Percentiles rank a stretch among this genome's conserved stretches.
These are phyloP conservation scores for Saccharomyces hybrid DNA, from an alignment of 1,139 yeast genomes.

Conservation along the genomic window DNA sequence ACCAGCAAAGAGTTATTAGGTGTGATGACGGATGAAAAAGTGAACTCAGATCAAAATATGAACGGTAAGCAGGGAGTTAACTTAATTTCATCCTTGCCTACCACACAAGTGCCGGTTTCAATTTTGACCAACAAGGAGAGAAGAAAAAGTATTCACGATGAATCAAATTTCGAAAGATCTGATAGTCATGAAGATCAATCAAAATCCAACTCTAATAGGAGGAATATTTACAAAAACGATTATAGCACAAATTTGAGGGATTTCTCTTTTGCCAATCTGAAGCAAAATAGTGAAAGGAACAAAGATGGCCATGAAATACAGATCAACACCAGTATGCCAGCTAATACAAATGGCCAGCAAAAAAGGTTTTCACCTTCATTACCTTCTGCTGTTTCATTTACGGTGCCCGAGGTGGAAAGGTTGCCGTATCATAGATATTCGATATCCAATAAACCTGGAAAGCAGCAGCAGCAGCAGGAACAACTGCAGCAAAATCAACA, in stretches of 20 bases:
- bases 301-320: not conserved
- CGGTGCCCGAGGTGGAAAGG: conserved; percentile 22
- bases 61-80: not conserved
- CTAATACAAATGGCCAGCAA: not conserved
- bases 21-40: not conserved
- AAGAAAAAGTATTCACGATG: not conserved
- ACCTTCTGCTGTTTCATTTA: conserved; percentile 25
- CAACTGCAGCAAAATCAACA: conserved; percentile 2
- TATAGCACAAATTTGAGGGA: not conserved
- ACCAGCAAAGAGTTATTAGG: not conserved
- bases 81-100: not conserved
- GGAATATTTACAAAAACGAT: not conserved
- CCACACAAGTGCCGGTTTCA: conserved; percentile 3
- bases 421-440: conserved; percentile 40
- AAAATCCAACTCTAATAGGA: not conserved
- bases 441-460: conserved; percentile 33
- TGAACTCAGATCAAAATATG: not conserved
- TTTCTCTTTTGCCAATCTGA: not conserved
- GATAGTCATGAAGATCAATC: not conserved
- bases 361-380: not conserved
- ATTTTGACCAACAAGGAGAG: conserved; percentile 3
- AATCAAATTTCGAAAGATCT: not conserved
- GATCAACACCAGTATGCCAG: not conserved
- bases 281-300: not conserved
- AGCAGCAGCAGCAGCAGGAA: not conserved